Evolutionary conservation across 2,329 filamentous ascomycete species (phyloP).

Genomic region (Penicillium polonicum): DNA sequence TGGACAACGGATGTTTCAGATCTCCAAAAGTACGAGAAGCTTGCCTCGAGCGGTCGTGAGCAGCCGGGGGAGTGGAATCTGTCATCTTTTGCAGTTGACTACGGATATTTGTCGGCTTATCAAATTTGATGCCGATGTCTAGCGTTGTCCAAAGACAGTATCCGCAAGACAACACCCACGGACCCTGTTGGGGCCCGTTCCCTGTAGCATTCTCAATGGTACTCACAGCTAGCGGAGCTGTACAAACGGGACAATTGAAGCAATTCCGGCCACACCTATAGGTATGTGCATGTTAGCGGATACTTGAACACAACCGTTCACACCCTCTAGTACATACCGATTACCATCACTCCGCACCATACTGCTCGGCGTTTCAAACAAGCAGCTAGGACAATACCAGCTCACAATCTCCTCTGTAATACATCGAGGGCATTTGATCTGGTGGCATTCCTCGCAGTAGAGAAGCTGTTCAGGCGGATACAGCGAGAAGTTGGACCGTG

Average conservation of each 20-base stretch:
- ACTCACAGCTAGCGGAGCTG: constrained; percentile 73
- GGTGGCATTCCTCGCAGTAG: constrained; percentile 96
- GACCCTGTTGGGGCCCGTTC: constrained; percentile 49
- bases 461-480: constrained; percentile 91
- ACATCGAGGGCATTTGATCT: constrained; percentile 90
- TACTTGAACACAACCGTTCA: neutral
- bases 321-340: constrained; percentile 58
- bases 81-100: constrained; percentile 72
- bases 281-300: constrained; percentile 9
- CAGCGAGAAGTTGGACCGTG: constrained; percentile 84
- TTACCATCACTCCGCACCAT: constrained; percentile 91
- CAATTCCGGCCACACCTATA: constrained; percentile 85
- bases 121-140: constrained; percentile 87
- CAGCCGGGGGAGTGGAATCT: constrained; percentile 36
- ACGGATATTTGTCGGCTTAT: constrained; percentile 82
- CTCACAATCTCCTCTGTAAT: constrained; percentile 90
- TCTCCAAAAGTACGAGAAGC: constrained; percentile 40
- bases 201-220: constrained; percentile 60
- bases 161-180: constrained; percentile 78
- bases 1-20: constrained; percentile 41
- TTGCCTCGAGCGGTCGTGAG: constrained; percentile 34
- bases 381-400: constrained; percentile 90
- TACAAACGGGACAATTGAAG: constrained; percentile 90
- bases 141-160: constrained; percentile 92
- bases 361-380: constrained; percentile 94